Evolutionary conservation across 1,284 basidiomycete species (phyloP).

Genomic region (Ustilago bromivora): DNA sequence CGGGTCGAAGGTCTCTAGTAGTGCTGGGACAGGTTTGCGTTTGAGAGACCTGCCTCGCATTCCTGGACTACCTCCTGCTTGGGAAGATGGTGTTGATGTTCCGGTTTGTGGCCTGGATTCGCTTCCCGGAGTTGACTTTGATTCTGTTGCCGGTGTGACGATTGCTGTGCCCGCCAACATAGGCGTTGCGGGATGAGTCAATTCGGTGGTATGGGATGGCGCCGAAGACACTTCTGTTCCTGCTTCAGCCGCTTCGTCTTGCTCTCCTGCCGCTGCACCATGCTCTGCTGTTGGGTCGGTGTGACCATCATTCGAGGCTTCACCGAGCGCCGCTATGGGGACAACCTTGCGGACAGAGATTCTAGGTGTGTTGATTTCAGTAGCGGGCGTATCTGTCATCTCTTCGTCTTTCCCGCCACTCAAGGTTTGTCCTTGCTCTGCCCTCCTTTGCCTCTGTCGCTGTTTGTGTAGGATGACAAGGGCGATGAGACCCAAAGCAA

Average conservation of each 20-base stretch:
- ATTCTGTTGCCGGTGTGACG: not conserved
- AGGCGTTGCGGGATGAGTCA: not conserved
- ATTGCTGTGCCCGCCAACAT: not conserved
- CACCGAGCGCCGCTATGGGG: not conserved
- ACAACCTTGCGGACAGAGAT: not conserved
- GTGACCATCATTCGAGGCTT: not conserved
- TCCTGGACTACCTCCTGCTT: not conserved
- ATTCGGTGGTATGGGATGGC: conserved; percentile 3
- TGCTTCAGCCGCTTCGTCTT: not conserved
- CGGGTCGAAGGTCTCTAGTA: conserved; percentile 7
- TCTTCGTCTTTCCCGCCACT: conserved; percentile 8
- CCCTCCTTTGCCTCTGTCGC: conserved; percentile 6
- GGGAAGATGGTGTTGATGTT: not conserved
- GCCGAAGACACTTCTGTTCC: conserved; percentile 9
- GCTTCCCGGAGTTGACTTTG: not conserved
- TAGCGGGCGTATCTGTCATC: conserved; percentile 1
- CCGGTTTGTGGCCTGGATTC: not conserved
- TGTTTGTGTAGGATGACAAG: conserved; percentile 21
- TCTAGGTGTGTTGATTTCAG: not conserved
- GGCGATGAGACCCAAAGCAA: conserved; percentile 20
- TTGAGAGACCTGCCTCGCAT: conserved; percentile 19
- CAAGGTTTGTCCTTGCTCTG: not conserved
- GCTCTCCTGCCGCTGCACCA: not conserved
- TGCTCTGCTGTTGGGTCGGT: not conserved
- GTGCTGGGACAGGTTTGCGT: conserved; percentile 30